Conservation (phyloP, 2,329 filamentous ascomycete species). For the Fusarium sp. region DNA sequence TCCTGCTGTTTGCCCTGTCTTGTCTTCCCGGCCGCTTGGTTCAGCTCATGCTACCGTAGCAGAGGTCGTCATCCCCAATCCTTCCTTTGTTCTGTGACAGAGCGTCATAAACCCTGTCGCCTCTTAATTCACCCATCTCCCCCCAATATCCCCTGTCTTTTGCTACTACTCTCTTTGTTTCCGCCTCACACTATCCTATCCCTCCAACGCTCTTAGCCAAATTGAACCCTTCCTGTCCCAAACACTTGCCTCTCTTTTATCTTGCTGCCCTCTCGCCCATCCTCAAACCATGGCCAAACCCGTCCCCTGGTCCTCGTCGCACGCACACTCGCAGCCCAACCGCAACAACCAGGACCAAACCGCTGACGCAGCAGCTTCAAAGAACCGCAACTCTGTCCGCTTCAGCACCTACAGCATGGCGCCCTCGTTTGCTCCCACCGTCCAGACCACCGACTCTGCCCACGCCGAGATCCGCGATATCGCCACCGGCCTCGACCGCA, state of each 20-base stretch:
- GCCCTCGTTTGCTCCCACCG: slow-evolving; percentile 72
- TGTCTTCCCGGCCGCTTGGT: slow-evolving; percentile 33
- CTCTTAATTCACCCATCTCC: slow-evolving; percentile 1
- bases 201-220: slow-evolving; percentile 6
- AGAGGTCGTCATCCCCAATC: no score
- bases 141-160: background rate
- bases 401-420: slow-evolving; percentile 75
- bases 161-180: slow-evolving; percentile 1
- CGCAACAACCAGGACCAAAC: slow-evolving; percentile 31
- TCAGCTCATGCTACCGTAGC: no score
- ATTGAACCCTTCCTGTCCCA: background rate
- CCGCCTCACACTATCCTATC: slow-evolving; percentile 18
- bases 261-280: slow-evolving; percentile 19
- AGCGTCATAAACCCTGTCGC: no score
- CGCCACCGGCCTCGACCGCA: slow-evolving; percentile 84
- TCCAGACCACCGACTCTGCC: slow-evolving; percentile 68
- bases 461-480: slow-evolving; percentile 77
- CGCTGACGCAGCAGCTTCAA: slow-evolving; percentile 47
- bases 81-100: no score
- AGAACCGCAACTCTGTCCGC: slow-evolving; percentile 70
- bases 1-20: slow-evolving; percentile 19
- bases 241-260: no score
- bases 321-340: slow-evolving; percentile 35
- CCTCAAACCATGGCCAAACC: slow-evolving; percentile 43
- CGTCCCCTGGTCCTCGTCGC: slow-evolving; percentile 30